phyloP scores from a whole-genome alignment of 2,329 filamentous ascomycete species.

The Canariomyces notabilis region DNA sequence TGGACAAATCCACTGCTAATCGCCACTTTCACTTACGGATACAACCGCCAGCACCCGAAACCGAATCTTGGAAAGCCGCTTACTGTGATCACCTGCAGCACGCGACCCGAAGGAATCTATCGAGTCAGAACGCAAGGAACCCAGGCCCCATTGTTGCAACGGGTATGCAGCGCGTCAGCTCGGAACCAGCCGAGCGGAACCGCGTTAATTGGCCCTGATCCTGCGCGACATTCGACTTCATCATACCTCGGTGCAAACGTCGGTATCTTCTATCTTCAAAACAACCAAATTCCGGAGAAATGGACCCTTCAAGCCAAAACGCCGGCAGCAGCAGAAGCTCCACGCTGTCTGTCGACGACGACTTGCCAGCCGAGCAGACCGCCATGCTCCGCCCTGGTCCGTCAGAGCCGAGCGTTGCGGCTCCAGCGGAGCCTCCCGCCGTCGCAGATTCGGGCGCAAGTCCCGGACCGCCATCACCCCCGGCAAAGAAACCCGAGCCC shows the following conservation, averaged over 20 bases:
- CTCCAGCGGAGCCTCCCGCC: constrained; percentile 4
- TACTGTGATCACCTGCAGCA: constrained; percentile 12
- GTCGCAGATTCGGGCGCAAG: constrained; percentile 4
- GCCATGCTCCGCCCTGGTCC: constrained; percentile 1
- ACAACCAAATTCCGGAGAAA: too few species aligned
- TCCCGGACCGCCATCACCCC: constrained; percentile 7
- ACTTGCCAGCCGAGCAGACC: neutral
- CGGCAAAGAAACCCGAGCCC: constrained; percentile 20
- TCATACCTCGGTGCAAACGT: too few species aligned
- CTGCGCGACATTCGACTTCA: constrained; percentile 6
- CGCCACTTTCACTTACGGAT: neutral
- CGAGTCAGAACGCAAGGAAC: constrained; percentile 1
- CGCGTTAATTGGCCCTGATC: constrained; percentile 4
- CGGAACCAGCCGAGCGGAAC: constrained; percentile 3
- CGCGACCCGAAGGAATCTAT: neutral
- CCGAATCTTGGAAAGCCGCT: constrained; percentile 4
- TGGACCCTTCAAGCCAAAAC: neutral
- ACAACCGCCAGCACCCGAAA: neutral
- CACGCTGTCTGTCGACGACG: constrained; percentile 1
- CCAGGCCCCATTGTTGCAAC: neutral
- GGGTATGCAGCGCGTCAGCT: neutral
- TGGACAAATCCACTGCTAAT: constrained; percentile 6
- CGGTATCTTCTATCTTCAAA: too few species aligned
- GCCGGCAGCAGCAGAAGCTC: neutral
- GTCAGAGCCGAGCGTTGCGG: constrained; percentile 2